A percentile compares a stretch with the other conserved stretches of the same genome.
Conservation (phyloP, 495 filamentous ascomycete species). For the Emericellopsis terricola region DNA sequence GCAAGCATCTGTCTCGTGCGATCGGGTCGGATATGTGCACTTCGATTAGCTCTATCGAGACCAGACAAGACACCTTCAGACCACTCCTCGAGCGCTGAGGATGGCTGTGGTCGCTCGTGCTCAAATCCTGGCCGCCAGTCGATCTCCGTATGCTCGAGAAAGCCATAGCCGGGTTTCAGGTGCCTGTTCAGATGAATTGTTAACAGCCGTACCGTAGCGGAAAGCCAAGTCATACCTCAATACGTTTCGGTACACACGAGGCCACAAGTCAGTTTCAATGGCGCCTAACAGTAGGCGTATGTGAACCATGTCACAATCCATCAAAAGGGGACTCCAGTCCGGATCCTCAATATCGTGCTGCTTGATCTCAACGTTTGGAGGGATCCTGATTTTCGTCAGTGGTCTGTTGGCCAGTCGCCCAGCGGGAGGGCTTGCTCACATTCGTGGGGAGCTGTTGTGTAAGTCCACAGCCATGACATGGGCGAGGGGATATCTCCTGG, state of each 20-base stretch:
- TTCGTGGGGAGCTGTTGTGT: conserved; percentile 60
- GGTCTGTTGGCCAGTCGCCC: background rate
- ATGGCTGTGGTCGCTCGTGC: conserved; percentile 33
- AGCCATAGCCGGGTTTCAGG: conserved; percentile 58
- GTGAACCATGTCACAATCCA: conserved; percentile 77
- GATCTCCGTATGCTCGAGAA: conserved; percentile 86
- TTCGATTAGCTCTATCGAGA: conserved; percentile 43
- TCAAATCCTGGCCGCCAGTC: conserved; percentile 68
- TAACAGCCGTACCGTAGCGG: conserved; percentile 4
- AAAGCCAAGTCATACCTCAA: conserved; percentile 32
- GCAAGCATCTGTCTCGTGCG: conserved; percentile 43
- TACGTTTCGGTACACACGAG: conserved; percentile 49
- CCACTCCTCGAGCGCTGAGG: conserved; percentile 43
- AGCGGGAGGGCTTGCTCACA: conserved; percentile 20
- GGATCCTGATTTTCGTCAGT: conserved; percentile 34
- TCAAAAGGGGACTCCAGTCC: conserved; percentile 52
- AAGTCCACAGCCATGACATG: conserved; percentile 60
- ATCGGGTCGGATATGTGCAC: conserved; percentile 46
- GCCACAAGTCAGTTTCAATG: conserved; percentile 49
- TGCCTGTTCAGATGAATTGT: conserved; percentile 28
- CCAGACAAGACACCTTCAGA: conserved; percentile 49
- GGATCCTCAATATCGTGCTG: conserved; percentile 63
- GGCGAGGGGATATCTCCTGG: conserved; percentile 23
- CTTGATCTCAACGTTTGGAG: conserved; percentile 49
- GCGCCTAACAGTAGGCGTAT: conserved; percentile 67